A percentile compares a stretch with the other conserved stretches of the same genome.
phyloP scores from a whole-genome alignment of 495 filamentous ascomycete species.

The Trichoderma orchidacearum region DNA sequence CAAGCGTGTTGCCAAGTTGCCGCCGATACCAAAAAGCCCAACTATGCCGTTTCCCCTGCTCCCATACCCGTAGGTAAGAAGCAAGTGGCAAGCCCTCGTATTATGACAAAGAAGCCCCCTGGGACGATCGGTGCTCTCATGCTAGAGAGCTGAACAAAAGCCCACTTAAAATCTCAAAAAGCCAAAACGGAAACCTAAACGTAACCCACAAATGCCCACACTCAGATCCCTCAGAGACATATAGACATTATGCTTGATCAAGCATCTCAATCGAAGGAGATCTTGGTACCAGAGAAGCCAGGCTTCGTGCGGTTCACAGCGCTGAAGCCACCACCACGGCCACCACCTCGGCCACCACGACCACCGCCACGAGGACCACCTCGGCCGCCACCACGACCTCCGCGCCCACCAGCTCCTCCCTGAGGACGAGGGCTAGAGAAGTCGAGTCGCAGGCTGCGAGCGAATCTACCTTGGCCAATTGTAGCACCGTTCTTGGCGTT shows the following conservation, averaged over 20 bases:
- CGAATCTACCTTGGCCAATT: conserved; percentile 44
- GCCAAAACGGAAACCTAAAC: neutral
- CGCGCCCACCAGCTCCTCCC: conserved; percentile 34
- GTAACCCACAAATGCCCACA: neutral
- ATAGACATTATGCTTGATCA: neutral
- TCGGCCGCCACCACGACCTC: conserved; percentile 33
- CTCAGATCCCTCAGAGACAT: neutral
- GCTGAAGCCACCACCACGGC: conserved; percentile 30
- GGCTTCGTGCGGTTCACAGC: neutral
- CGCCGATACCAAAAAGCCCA: conserved; percentile 1
- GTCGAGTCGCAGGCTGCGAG: conserved; percentile 73
- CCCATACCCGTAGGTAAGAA: neutral
- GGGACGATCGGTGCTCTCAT: neutral
- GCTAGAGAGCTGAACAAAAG: neutral
- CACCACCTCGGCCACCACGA: conserved; percentile 34
- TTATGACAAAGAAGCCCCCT: neutral
- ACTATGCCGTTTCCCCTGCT: neutral
- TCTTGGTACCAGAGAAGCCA: conserved; percentile 3
- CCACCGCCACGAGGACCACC: conserved; percentile 38
- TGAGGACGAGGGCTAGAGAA: conserved; percentile 65
- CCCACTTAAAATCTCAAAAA: conserved; percentile 1
- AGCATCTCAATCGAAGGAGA: conserved; percentile 1
- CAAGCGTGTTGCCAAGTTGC: neutral
- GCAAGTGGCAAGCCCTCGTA: neutral
- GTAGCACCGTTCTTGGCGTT: conserved; percentile 61